Evolutionary conservation across 768 basidiomycete species (phyloP).

Genomic region (Xerocomellus chrysenteron): DNA sequence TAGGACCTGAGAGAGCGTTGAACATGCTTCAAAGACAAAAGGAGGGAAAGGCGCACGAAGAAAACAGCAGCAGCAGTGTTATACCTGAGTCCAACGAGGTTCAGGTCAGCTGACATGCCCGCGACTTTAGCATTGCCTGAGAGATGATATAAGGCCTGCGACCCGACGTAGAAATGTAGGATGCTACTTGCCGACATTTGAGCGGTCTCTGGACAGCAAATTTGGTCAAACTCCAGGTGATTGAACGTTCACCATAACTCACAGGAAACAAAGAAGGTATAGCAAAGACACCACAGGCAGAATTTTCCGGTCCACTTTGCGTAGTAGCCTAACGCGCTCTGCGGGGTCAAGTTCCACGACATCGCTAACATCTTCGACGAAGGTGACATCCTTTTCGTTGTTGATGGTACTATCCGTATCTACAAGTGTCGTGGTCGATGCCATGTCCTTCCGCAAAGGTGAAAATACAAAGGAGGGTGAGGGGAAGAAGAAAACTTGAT

Average conservation of each 20-base stretch:
- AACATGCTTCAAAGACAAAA: background rate
- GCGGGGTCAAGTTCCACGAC: constrained; percentile 7
- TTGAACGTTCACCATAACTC: constrained; percentile 17
- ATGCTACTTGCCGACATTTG: constrained; percentile 40
- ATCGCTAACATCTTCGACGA: background rate
- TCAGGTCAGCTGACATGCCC: constrained; percentile 41
- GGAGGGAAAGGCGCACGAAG: constrained; percentile 24
- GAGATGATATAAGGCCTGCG: background rate
- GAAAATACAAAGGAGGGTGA: constrained; percentile 6
- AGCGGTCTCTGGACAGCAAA: constrained; percentile 36
- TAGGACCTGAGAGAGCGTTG: constrained; percentile 23
- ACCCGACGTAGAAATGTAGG: background rate
- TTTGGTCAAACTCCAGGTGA: background rate
- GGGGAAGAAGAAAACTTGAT: background rate
- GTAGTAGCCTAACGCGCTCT: constrained; percentile 30
- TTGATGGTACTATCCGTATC: background rate
- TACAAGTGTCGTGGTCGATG: constrained; percentile 7
- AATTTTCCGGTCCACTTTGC: constrained; percentile 46
- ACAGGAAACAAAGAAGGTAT: constrained; percentile 48
- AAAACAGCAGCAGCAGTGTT: constrained; percentile 41
- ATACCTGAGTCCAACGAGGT: constrained; percentile 35
- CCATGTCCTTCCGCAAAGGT: constrained; percentile 6
- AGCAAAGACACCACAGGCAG: constrained; percentile 45
- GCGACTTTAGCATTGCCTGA: constrained; percentile 46
- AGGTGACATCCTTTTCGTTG: constrained; percentile 10